Evolutionary conservation across 2,329 filamentous ascomycete species (phyloP).

Genomic region (Byssochlamys sp.): DNA sequence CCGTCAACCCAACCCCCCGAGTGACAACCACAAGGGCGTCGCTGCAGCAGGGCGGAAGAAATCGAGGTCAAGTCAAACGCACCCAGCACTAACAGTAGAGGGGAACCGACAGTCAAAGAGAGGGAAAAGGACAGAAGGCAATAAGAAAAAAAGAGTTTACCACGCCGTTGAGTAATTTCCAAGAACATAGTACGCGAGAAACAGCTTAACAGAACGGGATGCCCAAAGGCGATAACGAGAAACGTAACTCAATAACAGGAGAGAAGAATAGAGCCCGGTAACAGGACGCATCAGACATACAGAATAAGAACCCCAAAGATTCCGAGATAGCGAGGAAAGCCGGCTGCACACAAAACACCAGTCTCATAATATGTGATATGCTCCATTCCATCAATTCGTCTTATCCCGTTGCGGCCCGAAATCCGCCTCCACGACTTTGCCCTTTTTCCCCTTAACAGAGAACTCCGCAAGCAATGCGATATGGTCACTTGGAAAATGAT

Average conservation of each 20-base stretch:
- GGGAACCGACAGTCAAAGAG: constrained; percentile 11
- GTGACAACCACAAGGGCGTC: constrained; percentile 8
- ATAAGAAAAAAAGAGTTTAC: constrained; percentile 13
- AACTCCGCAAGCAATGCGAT: constrained; percentile 84
- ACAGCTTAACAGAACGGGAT: constrained; percentile 6
- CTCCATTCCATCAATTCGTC: constrained; percentile 18
- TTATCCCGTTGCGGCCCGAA: constrained; percentile 43
- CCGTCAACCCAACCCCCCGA: constrained; percentile 14
- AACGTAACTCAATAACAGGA: constrained; percentile 4
- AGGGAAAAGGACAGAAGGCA: constrained; percentile 18
- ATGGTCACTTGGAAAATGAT: constrained; percentile 89
- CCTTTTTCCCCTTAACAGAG: constrained; percentile 76
- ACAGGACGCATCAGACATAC: constrained; percentile 19
- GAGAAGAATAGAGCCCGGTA: constrained; percentile 11
- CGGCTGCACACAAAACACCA: constrained; percentile 29
- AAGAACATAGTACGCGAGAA: constrained; percentile 15
- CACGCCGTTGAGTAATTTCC: constrained; percentile 23
- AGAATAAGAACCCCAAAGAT: constrained; percentile 26
- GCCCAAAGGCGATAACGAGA: constrained; percentile 11
- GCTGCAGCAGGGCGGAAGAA: background rate
- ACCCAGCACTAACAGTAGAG: background rate
- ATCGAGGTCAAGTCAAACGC: background rate
- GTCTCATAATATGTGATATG: constrained; percentile 29
- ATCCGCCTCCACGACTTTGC: constrained; percentile 58
- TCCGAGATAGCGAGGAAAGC: constrained; percentile 28